Base-by-base conservation (phyloP, 2,329 filamentous ascomycete species). In the Monosporascus sp. region DNA sequence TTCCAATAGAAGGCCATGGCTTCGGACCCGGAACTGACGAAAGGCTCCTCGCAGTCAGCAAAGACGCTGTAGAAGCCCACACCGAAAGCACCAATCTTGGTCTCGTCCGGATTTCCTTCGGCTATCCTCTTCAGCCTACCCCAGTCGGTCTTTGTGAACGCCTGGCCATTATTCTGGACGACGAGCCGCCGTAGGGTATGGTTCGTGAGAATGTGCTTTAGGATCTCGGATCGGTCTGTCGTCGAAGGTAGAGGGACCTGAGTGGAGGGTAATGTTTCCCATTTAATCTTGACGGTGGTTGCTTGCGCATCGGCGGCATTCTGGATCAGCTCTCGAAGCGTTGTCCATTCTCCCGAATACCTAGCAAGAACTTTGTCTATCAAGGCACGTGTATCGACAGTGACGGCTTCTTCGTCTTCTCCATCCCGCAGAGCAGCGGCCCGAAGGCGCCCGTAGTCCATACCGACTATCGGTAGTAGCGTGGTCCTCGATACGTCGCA, bases 1-100 rank as follows among this genome's bases (percentile, higher is more conserved):
- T 97, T 97, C 95, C 94, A 99, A 75, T 97, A 99, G 67, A 99
- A 99, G 0, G 93, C 93, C 90, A 99, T 97, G 38, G 91, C 92
- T 71, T 96, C 87, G 57, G 81, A 83, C 1, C 94, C 94, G 1
- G 93, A 97, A 60, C 90, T 94, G 59, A 99, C 89, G 66, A 99
- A 97, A 0, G 94, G 94, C 62, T 97, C 91, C 71, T 99, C 95
- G 68, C 93, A 99, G 69, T 99, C 94, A 57, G 94, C 90, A 69
- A 99, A 99, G 39, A 97, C 93, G 69, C 90, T 96, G 78, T 99
- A 99, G 74, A 99, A 99, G 2, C 94, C 94, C 35, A 99, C 94
- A 60, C 94, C 94, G 69, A 99, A 99, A 3, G 94, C 95, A 51
- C 94, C 94, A 64, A 99, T 99, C 77, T 99, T 99, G 47, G 92